These are phyloP conservation scores for Ophiocordyceps robertsii DNA, from an alignment of 2,329 filamentous ascomycete species.

Conservation along the genomic window DNA sequence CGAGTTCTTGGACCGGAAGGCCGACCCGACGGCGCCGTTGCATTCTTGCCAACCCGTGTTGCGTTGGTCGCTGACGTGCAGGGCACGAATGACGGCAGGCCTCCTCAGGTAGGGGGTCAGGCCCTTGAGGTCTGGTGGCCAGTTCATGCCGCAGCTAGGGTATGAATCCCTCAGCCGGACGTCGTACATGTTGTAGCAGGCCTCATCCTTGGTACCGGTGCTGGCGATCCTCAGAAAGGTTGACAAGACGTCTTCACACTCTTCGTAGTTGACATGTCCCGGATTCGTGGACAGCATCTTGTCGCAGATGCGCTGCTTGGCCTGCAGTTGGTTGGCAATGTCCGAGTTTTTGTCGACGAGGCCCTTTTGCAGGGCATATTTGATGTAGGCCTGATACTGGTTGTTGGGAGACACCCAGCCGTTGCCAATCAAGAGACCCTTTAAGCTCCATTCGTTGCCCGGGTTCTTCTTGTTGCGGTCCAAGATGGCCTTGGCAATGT, in stretches of 20 bases:
- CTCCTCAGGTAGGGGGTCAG: conserved; percentile 78
- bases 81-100: conserved; percentile 61
- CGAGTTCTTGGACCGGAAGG: conserved; percentile 60
- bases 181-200: conserved; percentile 95
- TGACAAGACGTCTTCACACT: conserved; percentile 68
- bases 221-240: conserved; percentile 56
- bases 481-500: conserved; percentile 84
- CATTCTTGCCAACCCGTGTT: conserved; percentile 87
- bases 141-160: conserved; percentile 90
- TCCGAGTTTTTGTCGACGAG: conserved; percentile 57
- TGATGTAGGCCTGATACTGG: conserved; percentile 80
- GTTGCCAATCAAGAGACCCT: conserved; percentile 86
- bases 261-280: conserved; percentile 46
- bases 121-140: conserved; percentile 72
- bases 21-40: conserved; percentile 58
- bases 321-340: conserved; percentile 50
- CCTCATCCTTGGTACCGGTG: conserved; percentile 33
- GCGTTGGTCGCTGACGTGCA: conserved; percentile 74
- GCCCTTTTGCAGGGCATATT: conserved; percentile 65
- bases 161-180: conserved; percentile 69
- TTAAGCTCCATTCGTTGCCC: conserved; percentile 52
- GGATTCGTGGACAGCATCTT: conserved; percentile 37
- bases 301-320: conserved; percentile 55
- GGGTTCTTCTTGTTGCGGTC: conserved; percentile 58
- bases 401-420: conserved; percentile 89